Evolutionary conservation across 2,329 filamentous ascomycete genomes (phyloP).

Genomic region (Exophiala calicioides): DNA sequence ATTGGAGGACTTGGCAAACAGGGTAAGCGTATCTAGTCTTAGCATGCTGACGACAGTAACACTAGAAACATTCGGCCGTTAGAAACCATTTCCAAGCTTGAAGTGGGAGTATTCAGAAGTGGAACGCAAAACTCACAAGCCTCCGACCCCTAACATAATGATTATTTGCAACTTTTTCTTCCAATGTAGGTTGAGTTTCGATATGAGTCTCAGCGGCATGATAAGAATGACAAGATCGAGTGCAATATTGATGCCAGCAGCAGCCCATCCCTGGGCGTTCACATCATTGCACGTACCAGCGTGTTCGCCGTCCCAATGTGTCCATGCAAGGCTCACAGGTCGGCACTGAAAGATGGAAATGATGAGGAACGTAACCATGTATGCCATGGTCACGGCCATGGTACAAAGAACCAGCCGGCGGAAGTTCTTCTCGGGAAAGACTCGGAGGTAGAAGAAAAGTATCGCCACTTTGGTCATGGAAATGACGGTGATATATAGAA

Average conservation of each 20-base stretch:
- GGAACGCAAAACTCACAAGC: slow-evolving; percentile 38
- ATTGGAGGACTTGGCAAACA: slow-evolving; percentile 41
- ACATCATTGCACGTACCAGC: slow-evolving; percentile 53
- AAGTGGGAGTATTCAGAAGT: not conserved
- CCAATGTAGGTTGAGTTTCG: slow-evolving; percentile 22
- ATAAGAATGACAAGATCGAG: slow-evolving; percentile 56
- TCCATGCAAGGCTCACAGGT: slow-evolving; percentile 50
- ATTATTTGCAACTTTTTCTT: slow-evolving; percentile 53
- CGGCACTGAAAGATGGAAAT: slow-evolving; percentile 42
- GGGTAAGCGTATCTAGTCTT: slow-evolving; percentile 46
- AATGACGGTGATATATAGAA: slow-evolving; percentile 50
- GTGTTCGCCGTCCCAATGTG: slow-evolving; percentile 52
- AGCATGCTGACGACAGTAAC: slow-evolving; percentile 49
- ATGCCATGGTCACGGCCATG: slow-evolving; percentile 41
- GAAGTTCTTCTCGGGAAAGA: slow-evolving; percentile 41
- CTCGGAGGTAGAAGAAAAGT: slow-evolving; percentile 44
- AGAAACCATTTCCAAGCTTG: not conserved
- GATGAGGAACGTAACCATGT: slow-evolving; percentile 43
- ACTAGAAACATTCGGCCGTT: slow-evolving; percentile 28
- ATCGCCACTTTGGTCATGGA: slow-evolving; percentile 41
- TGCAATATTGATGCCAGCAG: slow-evolving; percentile 55
- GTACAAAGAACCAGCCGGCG: slow-evolving; percentile 25
- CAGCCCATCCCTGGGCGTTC: slow-evolving; percentile 54
- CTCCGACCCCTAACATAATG: slow-evolving; percentile 55
- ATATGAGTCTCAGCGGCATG: slow-evolving; percentile 52